Percentiles rank a stretch among this genome's conserved stretches.
phyloP scores from a whole-genome alignment of 2,329 filamentous ascomycete species.

The Alternaria infectoria region DNA sequence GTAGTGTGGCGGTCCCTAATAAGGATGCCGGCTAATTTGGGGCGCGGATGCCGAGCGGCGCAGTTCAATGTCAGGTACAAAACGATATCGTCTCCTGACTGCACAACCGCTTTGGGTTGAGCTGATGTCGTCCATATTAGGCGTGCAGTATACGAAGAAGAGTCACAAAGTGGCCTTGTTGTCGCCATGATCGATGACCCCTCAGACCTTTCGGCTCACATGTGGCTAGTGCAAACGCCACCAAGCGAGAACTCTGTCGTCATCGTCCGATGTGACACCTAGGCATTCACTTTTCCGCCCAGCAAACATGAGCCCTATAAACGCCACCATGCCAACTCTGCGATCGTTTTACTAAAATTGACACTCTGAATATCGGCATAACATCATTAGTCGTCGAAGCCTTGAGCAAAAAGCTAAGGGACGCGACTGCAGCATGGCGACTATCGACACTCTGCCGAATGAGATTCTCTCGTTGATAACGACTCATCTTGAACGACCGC shows the following conservation, averaged over 20 bases:
- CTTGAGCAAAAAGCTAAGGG: neutral
- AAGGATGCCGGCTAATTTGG: neutral
- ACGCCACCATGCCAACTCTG: neutral
- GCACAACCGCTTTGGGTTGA: neutral
- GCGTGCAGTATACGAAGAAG: neutral
- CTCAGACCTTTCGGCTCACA: neutral
- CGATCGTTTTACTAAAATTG: neutral
- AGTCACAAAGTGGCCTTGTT: constrained; percentile 1
- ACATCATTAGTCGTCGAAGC: neutral
- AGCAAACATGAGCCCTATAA: constrained; percentile 10
- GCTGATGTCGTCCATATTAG: neutral
- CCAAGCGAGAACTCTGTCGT: constrained; percentile 24
- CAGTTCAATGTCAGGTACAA: neutral
- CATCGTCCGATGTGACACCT: constrained; percentile 14
- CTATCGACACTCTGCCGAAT: constrained; percentile 37
- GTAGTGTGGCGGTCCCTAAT: constrained; percentile 1
- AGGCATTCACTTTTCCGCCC: constrained; percentile 15
- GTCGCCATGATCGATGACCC: neutral
- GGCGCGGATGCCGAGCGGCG: neutral
- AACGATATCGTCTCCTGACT: neutral
- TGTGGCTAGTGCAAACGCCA: constrained; percentile 14
- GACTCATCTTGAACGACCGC: constrained; percentile 36
- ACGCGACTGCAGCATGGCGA: constrained; percentile 19
- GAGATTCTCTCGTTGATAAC: constrained; percentile 43
- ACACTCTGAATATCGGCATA: neutral